A percentile compares a stretch with the other conserved stretches of the same genome.
These are phyloP conservation scores for Saccharata proteae DNA, from an alignment of 2,329 filamentous ascomycete species.

Conservation along the genomic window DNA sequence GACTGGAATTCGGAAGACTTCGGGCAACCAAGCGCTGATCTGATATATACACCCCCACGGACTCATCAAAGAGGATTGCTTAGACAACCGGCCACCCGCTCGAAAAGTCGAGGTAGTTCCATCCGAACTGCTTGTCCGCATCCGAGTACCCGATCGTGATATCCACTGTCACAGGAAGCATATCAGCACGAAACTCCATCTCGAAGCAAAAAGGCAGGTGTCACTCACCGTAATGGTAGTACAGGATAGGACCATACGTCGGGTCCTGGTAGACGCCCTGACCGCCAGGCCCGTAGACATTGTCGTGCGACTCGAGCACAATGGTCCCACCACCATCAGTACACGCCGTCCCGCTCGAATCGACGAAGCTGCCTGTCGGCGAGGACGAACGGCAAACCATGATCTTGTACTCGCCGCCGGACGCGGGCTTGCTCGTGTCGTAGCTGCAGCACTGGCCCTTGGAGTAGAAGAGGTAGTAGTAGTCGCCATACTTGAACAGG, in stretches of 20 bases:
- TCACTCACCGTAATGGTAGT: conserved; percentile 46
- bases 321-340: conserved; percentile 46
- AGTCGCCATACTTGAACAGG: conserved; percentile 42
- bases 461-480: conserved; percentile 55
- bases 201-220: background rate
- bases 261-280: conserved; percentile 47
- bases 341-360: conserved; percentile 42
- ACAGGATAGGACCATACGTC: conserved; percentile 40
- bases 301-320: conserved; percentile 47
- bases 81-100: conserved; percentile 37
- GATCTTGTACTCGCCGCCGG: conserved; percentile 54
- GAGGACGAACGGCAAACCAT: conserved; percentile 48
- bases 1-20: too few relatives aligned
- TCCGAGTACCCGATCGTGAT: conserved; percentile 42
- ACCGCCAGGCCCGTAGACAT: conserved; percentile 53
- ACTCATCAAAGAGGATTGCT: background rate
- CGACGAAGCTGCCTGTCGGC: conserved; percentile 43
- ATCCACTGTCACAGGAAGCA: conserved; percentile 25
- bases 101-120: conserved; percentile 39
- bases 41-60: conserved; percentile 3
- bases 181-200: conserved; percentile 4
- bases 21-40: too few relatives aligned
- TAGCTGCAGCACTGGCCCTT: conserved; percentile 51
- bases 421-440: conserved; percentile 37
- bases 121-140: conserved; percentile 39